phyloP scores from a whole-genome alignment of 208 protist species.

The Borovskyia barvae region DNA sequence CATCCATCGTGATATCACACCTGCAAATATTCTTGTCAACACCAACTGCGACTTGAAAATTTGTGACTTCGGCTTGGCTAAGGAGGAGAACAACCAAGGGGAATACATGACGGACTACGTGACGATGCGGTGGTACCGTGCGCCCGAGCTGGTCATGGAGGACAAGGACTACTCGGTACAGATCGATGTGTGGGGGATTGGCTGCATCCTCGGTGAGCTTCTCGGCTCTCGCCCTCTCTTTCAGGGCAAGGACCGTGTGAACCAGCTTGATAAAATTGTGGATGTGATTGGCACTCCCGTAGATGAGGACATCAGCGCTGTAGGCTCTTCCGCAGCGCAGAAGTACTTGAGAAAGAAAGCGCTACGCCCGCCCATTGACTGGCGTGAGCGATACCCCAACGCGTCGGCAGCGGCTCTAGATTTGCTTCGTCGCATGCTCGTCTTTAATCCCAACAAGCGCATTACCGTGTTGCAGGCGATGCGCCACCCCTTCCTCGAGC shows the following conservation, averaged over 20 bases:
- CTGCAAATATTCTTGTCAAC: constrained; percentile 96
- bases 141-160: constrained; percentile 93
- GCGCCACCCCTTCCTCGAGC: constrained; percentile 79
- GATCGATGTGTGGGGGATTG: constrained; percentile 92
- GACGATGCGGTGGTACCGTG: constrained; percentile 95
- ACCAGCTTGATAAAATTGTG: constrained; percentile 92
- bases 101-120: constrained; percentile 95
- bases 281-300: constrained; percentile 91
- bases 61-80: constrained; percentile 93
- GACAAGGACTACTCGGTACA: constrained; percentile 86
- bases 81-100: constrained; percentile 84
- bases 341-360: constrained; percentile 89
- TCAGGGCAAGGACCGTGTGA: constrained; percentile 86
- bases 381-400: constrained; percentile 71
- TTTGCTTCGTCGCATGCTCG: constrained; percentile 89
- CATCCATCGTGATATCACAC: constrained; percentile 96
- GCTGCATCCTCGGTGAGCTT: constrained; percentile 89
- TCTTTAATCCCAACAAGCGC: constrained; percentile 91
- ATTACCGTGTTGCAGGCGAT: constrained; percentile 92
- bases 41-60: constrained; percentile 97
- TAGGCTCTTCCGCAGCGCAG: constrained; percentile 80
- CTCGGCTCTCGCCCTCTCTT: constrained; percentile 86
- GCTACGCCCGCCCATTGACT: constrained; percentile 40
- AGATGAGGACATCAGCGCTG: constrained; percentile 72
- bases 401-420: constrained; percentile 84